Percentiles rank a stretch among this genome's conserved stretches.
These are phyloP conservation scores for Boletellus sp. DNA, from an alignment of 768 basidiomycete genomes.

Conservation along the genomic window DNA sequence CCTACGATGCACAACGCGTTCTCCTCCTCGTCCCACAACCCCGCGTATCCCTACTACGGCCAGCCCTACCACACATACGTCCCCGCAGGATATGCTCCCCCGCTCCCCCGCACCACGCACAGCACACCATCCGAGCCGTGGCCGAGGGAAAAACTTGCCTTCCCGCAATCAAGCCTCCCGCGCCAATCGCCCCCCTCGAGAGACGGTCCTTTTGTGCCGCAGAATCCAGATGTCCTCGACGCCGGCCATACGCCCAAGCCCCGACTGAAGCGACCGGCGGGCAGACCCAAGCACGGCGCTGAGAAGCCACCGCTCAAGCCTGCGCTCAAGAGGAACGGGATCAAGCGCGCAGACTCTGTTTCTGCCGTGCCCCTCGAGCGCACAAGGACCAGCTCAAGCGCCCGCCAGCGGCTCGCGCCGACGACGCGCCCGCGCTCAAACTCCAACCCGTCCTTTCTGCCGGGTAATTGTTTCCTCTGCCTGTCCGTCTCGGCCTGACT, in stretches of 20 bases:
- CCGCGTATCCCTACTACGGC: slow-evolving; percentile 44
- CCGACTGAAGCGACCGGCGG: slow-evolving; percentile 34
- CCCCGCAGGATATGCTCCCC: slow-evolving; percentile 28
- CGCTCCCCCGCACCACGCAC: slow-evolving; percentile 24
- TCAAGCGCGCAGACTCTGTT: slow-evolving; percentile 24
- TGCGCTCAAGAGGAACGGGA: slow-evolving; percentile 50
- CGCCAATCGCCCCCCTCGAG: slow-evolving; percentile 17
- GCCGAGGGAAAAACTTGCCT: slow-evolving; percentile 33
- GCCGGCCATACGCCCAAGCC: slow-evolving; percentile 26
- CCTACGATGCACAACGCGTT: slow-evolving; percentile 31
- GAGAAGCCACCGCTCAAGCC: slow-evolving; percentile 47
- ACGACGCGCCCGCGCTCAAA: slow-evolving; percentile 34
- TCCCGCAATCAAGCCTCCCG: slow-evolving; percentile 23
- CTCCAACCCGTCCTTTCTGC: slow-evolving; percentile 34
- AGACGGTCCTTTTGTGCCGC: slow-evolving; percentile 24
- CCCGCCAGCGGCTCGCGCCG: slow-evolving; percentile 29
- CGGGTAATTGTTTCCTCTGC: slow-evolving; percentile 20
- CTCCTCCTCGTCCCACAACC: slow-evolving; percentile 36
- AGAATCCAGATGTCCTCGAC: slow-evolving; percentile 19
- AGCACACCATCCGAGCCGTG: slow-evolving; percentile 30
- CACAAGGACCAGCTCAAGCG: slow-evolving; percentile 42
- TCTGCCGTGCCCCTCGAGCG: slow-evolving; percentile 31
- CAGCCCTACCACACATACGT: slow-evolving; percentile 41
- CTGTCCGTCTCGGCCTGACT: slow-evolving; percentile 20
- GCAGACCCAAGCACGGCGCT: slow-evolving; percentile 19